Conservation (phyloP, 768 basidiomycete genomes). For the Hypholoma fasciculare region DNA sequence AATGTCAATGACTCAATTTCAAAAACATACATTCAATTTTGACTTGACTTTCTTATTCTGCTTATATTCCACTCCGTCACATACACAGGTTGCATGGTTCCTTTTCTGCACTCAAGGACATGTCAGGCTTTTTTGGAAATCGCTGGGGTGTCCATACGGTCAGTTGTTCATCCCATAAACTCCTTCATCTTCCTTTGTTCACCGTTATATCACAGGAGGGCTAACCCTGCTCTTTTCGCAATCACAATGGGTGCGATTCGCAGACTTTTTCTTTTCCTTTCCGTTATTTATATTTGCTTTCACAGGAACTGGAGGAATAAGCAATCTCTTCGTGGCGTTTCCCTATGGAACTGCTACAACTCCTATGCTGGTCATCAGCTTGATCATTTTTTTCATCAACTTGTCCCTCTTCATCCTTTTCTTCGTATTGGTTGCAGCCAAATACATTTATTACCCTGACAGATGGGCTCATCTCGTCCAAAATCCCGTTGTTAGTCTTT, state of each 20-base stretch:
- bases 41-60: no score
- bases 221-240: conserved; percentile 44
- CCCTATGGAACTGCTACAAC: conserved; percentile 49
- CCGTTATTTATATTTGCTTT: neutral
- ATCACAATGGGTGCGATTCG: conserved; percentile 38
- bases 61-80: no score
- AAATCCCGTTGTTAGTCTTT: conserved; percentile 47
- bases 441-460: conserved; percentile 55
- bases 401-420: conserved; percentile 54
- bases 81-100: no score
- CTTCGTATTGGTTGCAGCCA: conserved; percentile 39
- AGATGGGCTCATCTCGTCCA: conserved; percentile 39
- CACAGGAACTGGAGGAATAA: conserved; percentile 49
- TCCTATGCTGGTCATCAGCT: conserved; percentile 36
- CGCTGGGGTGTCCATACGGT: neutral
- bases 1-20: neutral
- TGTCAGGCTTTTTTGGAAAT: neutral
- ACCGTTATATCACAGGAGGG: conserved; percentile 24
- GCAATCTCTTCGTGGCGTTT: conserved; percentile 55
- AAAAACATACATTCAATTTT: neutral
- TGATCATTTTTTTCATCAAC: conserved; percentile 61
- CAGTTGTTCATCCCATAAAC: neutral
- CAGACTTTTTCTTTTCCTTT: neutral
- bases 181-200: neutral
- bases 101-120: neutral